Conservation (phyloP, 345 rosid species). For the Bruguiera gymnorhiza region DNA sequence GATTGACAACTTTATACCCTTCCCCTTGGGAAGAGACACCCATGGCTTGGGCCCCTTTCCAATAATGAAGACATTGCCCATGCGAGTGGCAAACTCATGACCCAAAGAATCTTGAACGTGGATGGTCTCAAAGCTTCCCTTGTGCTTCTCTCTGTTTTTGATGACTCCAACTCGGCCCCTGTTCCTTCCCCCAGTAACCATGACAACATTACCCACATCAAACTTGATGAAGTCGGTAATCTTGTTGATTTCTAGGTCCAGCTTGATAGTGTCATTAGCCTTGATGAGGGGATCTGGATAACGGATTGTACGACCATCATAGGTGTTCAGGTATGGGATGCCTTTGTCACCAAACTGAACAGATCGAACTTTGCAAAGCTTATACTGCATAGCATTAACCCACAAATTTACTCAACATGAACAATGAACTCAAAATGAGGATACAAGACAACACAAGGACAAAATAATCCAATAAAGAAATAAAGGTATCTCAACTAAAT, state of each 20-base stretch:
- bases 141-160: conserved; percentile 79
- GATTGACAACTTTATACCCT: conserved; percentile 77
- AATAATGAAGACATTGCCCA: conserved; percentile 70
- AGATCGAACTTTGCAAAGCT: conserved; percentile 59
- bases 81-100: conserved; percentile 85
- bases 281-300: conserved; percentile 88
- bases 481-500: too few species aligned
- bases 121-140: conserved; percentile 84
- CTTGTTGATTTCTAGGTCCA: conserved; percentile 72
- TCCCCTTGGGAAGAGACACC: conserved; percentile 89
- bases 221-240: conserved; percentile 76
- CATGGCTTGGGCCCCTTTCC: conserved; percentile 86
- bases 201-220: conserved; percentile 84
- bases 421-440: not conserved
- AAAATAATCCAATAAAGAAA: not conserved
- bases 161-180: conserved; percentile 83
- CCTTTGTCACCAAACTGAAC: conserved; percentile 49
- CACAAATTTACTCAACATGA: not conserved
- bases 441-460: not conserved
- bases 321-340: conserved; percentile 75
- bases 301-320: conserved; percentile 85
- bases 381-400: conserved; percentile 46
- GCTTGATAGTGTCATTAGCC: conserved; percentile 81
- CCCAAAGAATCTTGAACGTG: conserved; percentile 73
- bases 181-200: conserved; percentile 93